Percentiles rank a stretch among this genome's conserved stretches.
These are phyloP conservation scores for Sinapis alba DNA, from an alignment of 441 rosid genomes.

Conservation along the genomic window DNA sequence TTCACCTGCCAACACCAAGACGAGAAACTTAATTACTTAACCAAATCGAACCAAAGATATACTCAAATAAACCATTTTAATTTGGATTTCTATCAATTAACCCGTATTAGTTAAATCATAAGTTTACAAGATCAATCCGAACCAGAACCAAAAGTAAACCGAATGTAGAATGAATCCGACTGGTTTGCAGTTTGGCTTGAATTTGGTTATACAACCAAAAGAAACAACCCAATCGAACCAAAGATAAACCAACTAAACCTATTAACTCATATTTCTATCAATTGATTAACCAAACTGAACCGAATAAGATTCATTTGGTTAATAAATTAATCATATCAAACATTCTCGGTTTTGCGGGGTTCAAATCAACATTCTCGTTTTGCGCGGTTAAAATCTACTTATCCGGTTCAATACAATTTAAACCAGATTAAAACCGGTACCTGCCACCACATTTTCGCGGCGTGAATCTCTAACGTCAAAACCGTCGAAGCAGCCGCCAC, in stretches of 20 bases:
- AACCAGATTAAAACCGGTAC: neutral
- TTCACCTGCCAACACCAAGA: constrained; percentile 78
- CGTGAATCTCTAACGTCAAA: constrained; percentile 81
- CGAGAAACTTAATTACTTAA: neutral
- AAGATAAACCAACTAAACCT: neutral
- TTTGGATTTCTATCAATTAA: too few relatives aligned
- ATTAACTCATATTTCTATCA: neutral
- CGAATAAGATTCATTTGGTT: neutral
- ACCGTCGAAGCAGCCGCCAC: constrained; percentile 69
- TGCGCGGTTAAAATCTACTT: neutral
- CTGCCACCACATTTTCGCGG: constrained; percentile 97
- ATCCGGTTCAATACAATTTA: neutral
- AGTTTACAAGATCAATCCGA: neutral
- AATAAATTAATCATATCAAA: neutral
- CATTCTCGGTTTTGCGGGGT: constrained; percentile 6
- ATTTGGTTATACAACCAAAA: neutral
- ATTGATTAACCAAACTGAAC: neutral
- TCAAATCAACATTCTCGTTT: neutral
- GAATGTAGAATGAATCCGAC: neutral
- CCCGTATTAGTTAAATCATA: neutral
- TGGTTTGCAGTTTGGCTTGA: neutral
- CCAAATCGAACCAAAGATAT: neutral
- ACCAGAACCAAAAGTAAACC: neutral
- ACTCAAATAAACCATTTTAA: neutral
- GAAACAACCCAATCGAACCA: neutral